Conservation (phyloP, 352 stramenopile species). For the Phytophthora hibernalis region DNA sequence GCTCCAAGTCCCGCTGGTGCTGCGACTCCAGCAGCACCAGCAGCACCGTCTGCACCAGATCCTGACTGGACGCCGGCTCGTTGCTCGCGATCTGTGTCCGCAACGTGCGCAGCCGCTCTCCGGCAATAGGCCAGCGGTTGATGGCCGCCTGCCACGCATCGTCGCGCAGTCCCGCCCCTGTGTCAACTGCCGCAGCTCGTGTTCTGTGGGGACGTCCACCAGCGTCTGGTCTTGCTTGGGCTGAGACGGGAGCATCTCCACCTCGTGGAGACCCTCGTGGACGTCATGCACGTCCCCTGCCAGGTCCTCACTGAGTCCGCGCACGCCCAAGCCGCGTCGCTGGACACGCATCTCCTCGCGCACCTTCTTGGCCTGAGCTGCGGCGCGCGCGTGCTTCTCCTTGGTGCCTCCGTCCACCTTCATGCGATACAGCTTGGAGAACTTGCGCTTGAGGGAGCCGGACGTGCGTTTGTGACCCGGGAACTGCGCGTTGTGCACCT, state of each 20-base stretch:
- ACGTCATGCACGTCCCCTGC: slow-evolving; percentile 22
- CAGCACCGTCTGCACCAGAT: slow-evolving; percentile 42
- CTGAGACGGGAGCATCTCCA: slow-evolving; percentile 33
- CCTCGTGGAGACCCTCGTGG: slow-evolving; percentile 30
- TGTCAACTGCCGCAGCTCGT: slow-evolving; percentile 30
- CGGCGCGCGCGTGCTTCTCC: slow-evolving; percentile 35
- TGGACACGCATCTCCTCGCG: slow-evolving; percentile 46
- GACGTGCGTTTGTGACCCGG: slow-evolving; percentile 40
- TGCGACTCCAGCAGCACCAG: slow-evolving; percentile 41
- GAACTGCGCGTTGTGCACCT: slow-evolving; percentile 46
- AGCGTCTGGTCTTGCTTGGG: slow-evolving; percentile 14
- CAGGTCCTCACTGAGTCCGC: slow-evolving; percentile 27
- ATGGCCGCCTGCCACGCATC: slow-evolving; percentile 41
- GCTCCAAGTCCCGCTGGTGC: slow-evolving; percentile 40
- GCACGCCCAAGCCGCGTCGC: slow-evolving; percentile 22
- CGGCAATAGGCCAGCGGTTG: slow-evolving; percentile 32
- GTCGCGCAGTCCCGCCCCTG: slow-evolving; percentile 17
- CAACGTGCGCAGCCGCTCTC: slow-evolving; percentile 29
- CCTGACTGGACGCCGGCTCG: slow-evolving; percentile 27
- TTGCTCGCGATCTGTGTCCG: slow-evolving; percentile 31
- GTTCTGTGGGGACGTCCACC: slow-evolving; percentile 23
- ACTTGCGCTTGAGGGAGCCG: slow-evolving; percentile 49
- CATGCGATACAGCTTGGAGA: slow-evolving; percentile 44
- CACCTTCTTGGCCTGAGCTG: slow-evolving; percentile 38
- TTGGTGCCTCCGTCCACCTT: slow-evolving; percentile 31